Evolutionary conservation across 108 stramenopile genomes (phyloP).

Genomic region (Nitzschia sp.): DNA sequence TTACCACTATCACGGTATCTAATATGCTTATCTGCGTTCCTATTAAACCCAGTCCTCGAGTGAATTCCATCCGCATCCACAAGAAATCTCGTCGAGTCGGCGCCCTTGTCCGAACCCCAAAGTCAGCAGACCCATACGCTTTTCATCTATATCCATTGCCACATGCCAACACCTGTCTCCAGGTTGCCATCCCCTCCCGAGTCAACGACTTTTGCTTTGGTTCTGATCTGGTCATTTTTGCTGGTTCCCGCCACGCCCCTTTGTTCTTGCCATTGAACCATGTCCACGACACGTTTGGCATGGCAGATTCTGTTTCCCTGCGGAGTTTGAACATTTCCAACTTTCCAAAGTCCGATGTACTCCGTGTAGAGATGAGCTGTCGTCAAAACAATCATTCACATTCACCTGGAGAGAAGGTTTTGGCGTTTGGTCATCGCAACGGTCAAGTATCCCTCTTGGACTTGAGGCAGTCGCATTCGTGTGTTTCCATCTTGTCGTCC

Average conservation of each 20-base stretch:
- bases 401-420: slow-evolving; percentile 8
- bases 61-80: slow-evolving; percentile 36
- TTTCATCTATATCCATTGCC: slow-evolving; percentile 33
- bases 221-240: slow-evolving; percentile 25
- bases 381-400: slow-evolving; percentile 2
- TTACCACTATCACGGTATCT: not conserved
- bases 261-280: slow-evolving; percentile 25
- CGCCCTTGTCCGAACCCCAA: slow-evolving; percentile 10
- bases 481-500: slow-evolving; percentile 22
- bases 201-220: slow-evolving; percentile 36
- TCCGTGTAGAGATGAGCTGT: slow-evolving; percentile 38
- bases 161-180: slow-evolving; percentile 17
- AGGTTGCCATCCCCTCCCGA: slow-evolving; percentile 10
- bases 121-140: slow-evolving; percentile 1
- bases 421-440: slow-evolving; percentile 44
- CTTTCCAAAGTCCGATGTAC: slow-evolving; percentile 32
- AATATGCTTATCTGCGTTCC: too few relatives aligned
- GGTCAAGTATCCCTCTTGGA: slow-evolving; percentile 41
- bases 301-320: not conserved
- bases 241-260: slow-evolving; percentile 21
- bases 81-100: slow-evolving; percentile 18
- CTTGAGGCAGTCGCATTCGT: slow-evolving; percentile 17
- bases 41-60: slow-evolving; percentile 3
- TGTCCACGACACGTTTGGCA: not conserved
- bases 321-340: slow-evolving; percentile 28